Evolutionary conservation across 371 early-diverging fungal genomes (phyloP).

Genomic region (Batkoa obscura): DNA sequence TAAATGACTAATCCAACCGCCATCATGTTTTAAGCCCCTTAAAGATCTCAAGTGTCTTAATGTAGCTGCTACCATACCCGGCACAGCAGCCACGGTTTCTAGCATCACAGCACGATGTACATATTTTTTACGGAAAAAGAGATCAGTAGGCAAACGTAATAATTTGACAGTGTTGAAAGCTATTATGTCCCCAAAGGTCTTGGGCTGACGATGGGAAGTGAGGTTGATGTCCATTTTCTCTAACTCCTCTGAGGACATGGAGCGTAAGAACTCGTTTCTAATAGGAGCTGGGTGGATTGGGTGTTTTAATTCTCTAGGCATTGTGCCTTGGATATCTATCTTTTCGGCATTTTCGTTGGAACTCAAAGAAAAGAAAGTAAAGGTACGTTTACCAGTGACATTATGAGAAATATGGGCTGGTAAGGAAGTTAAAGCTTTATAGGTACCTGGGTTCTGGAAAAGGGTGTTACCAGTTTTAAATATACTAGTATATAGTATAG

Average conservation of each 20-base stretch:
- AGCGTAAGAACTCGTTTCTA: conserved; percentile 36
- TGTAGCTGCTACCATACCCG: conserved; percentile 83
- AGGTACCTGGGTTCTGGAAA: too few species aligned
- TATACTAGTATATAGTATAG: too few species aligned
- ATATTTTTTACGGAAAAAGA: conserved; percentile 59
- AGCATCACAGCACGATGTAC: conserved; percentile 60
- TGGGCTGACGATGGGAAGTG: conserved; percentile 38
- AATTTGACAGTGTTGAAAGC: conserved; percentile 46
- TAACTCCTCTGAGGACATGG: conserved; percentile 29
- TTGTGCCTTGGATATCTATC: too few species aligned
- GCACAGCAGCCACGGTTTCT: conserved; percentile 27
- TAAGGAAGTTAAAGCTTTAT: too few species aligned
- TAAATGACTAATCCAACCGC: conserved; percentile 71
- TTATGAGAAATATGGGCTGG: too few species aligned
- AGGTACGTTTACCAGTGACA: too few species aligned
- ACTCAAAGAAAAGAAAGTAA: too few species aligned
- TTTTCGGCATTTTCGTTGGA: too few species aligned
- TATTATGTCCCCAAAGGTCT: conserved; percentile 31
- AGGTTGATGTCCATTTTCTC: conserved; percentile 40
- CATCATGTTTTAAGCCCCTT: conserved; percentile 58
- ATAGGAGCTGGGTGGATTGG: conserved; percentile 35
- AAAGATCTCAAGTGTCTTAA: conserved; percentile 68
- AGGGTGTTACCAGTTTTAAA: too few species aligned
- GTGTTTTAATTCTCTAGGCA: background rate
- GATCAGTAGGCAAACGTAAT: conserved; percentile 48